phyloP scores from a whole-genome alignment of 2,329 filamentous ascomycete species.

The Acephala macrosclerotiorum region DNA sequence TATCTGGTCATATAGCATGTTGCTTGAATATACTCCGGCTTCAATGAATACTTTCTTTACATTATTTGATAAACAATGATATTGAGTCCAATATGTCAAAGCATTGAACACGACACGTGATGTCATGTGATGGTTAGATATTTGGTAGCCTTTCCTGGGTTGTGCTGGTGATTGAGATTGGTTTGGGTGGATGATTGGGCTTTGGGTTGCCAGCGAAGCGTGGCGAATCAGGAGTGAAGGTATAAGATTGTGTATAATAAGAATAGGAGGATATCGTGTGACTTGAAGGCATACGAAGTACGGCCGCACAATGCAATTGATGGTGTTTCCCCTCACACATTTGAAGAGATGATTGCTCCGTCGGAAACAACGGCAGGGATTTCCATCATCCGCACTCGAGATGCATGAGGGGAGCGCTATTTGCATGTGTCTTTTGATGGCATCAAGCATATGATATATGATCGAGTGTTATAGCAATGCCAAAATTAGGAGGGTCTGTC shows the following conservation, averaged over 20 bases:
- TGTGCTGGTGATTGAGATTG: no score
- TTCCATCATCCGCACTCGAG: neutral
- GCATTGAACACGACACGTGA: neutral
- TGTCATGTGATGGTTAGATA: neutral
- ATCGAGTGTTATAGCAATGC: neutral
- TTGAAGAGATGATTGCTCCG: neutral
- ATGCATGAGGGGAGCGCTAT: neutral
- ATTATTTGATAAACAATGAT: conserved; percentile 1
- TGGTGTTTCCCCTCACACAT: neutral
- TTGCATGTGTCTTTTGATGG: neutral
- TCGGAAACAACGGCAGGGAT: neutral
- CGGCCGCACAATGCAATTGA: neutral
- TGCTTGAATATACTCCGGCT: neutral
- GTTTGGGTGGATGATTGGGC: conserved; percentile 1
- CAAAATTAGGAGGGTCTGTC: neutral
- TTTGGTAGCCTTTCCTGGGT: neutral
- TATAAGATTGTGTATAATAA: conserved; percentile 3
- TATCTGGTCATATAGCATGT: conserved; percentile 2
- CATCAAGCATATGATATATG: neutral
- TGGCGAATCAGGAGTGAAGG: neutral
- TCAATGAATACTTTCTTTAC: neutral
- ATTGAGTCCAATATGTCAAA: conserved; percentile 1
- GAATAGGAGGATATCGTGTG: neutral
- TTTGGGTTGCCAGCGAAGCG: neutral
- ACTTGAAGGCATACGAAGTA: neutral